Conservation (phyloP, 108 stramenopile genomes). For the Cyclostephanos tholiformis region DNA sequence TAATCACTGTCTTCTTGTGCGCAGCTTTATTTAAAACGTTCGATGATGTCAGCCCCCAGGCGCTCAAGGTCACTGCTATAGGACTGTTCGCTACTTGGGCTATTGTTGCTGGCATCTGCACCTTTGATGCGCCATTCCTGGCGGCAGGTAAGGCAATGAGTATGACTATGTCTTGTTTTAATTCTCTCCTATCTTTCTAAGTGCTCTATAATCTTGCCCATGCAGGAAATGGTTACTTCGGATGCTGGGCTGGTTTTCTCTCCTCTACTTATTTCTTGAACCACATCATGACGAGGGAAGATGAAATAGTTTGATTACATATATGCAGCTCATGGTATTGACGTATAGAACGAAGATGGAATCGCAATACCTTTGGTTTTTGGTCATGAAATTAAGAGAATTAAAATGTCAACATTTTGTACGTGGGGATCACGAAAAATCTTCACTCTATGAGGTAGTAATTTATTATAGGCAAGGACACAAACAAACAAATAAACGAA, state of each 20-base stretch:
- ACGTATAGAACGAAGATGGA: neutral
- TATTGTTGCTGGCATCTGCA: slow-evolving; percentile 34
- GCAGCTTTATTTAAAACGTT: slow-evolving; percentile 22
- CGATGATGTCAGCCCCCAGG: slow-evolving; percentile 11
- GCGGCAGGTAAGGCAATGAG: slow-evolving; percentile 34
- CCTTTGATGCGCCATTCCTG: slow-evolving; percentile 61
- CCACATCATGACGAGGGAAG: slow-evolving; percentile 30
- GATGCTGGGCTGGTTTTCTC: slow-evolving; percentile 57
- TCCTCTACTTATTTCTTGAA: slow-evolving; percentile 28
- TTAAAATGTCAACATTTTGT: too few relatives aligned
- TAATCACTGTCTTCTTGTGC: slow-evolving; percentile 25
- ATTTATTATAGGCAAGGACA: too few relatives aligned
- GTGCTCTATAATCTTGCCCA: neutral
- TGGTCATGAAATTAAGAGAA: neutral
- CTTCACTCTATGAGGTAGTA: neutral
- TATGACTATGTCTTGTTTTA: neutral
- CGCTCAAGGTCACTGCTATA: slow-evolving; percentile 26
- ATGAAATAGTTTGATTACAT: slow-evolving; percentile 32
- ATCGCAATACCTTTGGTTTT: neutral
- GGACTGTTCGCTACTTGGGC: slow-evolving; percentile 35
- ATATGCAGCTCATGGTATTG: neutral
- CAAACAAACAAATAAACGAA: too few relatives aligned
- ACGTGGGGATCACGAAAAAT: too few relatives aligned
- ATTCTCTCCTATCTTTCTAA: neutral
- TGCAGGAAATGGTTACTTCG: slow-evolving; percentile 74